Evolutionary conservation across 1,139 yeast genomes (phyloP).

Genomic region (Debaryomyces singareniensis): DNA sequence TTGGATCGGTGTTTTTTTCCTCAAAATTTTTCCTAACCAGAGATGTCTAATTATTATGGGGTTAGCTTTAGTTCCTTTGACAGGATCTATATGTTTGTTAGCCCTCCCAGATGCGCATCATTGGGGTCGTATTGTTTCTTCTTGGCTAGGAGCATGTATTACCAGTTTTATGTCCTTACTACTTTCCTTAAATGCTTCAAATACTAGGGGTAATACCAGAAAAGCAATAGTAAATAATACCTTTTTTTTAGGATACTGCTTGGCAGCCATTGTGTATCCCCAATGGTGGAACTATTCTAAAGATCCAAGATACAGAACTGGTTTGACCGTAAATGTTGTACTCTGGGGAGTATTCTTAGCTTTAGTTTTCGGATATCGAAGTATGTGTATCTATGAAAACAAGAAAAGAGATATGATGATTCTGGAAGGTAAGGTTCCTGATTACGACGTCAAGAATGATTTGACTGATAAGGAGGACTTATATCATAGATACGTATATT

Average conservation of each 20-base stretch:
- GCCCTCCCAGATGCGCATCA: constrained; percentile 13
- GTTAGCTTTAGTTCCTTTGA: constrained; percentile 28
- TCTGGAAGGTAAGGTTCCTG: constrained; percentile 8
- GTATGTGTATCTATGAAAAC: constrained; percentile 2
- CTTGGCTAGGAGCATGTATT: constrained; percentile 10
- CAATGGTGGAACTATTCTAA: constrained; percentile 51
- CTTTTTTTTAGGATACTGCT: constrained; percentile 55
- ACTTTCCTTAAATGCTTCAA: constrained; percentile 44
- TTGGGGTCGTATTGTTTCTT: not conserved
- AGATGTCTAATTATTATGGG: constrained; percentile 35
- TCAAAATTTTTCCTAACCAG: constrained; percentile 17
- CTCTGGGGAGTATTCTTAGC: constrained; percentile 8
- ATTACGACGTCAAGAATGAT: constrained; percentile 9
- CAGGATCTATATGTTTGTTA: constrained; percentile 39
- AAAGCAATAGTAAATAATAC: constrained; percentile 54
- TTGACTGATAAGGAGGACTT: constrained; percentile 15
- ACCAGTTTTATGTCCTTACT: constrained; percentile 32
- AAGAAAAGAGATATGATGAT: not conserved
- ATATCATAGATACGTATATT: constrained; percentile 13
- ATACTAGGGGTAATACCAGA: constrained; percentile 68
- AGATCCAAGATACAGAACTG: constrained; percentile 49
- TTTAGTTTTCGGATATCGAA: constrained; percentile 2
- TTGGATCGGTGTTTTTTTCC: constrained; percentile 33
- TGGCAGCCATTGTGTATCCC: constrained; percentile 68
- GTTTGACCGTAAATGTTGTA: constrained; percentile 31